Percentiles rank a stretch among this genome's conserved stretches.
These are phyloP conservation scores for Limonium bicolor DNA, from an alignment of 148 eudicot genomes.

Conservation along the genomic window DNA sequence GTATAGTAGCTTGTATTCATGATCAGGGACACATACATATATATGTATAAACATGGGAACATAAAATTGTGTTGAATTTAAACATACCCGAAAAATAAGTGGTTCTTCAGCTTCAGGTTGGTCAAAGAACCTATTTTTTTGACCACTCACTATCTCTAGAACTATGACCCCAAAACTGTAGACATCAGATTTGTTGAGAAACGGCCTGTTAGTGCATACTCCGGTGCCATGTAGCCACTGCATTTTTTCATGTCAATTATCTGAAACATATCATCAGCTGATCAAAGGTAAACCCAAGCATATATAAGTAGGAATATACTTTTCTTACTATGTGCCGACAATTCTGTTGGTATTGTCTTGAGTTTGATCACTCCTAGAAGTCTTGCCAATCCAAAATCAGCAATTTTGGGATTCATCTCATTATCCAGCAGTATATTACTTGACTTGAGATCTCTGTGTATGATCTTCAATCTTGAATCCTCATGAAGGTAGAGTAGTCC, in stretches of 20 bases:
- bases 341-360: conserved; percentile 3
- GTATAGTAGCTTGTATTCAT: too few relatives aligned
- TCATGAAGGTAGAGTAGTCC: conserved; percentile 17
- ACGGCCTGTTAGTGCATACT: conserved; percentile 3
- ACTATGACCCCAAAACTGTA: conserved; percentile 4
- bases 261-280: neutral
- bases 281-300: neutral
- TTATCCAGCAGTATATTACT: conserved; percentile 15
- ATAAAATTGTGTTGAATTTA: neutral
- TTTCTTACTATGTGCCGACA: conserved; percentile 5
- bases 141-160: conserved; percentile 5
- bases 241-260: neutral
- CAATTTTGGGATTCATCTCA: conserved; percentile 21
- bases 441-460: conserved; percentile 19
- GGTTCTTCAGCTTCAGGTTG: conserved; percentile 1
- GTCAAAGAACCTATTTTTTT: neutral
- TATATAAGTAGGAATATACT: neutral
- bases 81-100: neutral
- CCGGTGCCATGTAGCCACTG: conserved; percentile 6
- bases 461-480: conserved; percentile 18
- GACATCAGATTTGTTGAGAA: conserved; percentile 3
- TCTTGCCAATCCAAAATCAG: conserved; percentile 11
- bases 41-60: neutral
- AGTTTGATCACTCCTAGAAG: conserved; percentile 6
- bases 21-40: too few relatives aligned